Evolutionary conservation across 768 basidiomycete species (phyloP), one percentile per base, ranked within the genome.

Genomic region (Tricholoma furcatifolium): DNA sequence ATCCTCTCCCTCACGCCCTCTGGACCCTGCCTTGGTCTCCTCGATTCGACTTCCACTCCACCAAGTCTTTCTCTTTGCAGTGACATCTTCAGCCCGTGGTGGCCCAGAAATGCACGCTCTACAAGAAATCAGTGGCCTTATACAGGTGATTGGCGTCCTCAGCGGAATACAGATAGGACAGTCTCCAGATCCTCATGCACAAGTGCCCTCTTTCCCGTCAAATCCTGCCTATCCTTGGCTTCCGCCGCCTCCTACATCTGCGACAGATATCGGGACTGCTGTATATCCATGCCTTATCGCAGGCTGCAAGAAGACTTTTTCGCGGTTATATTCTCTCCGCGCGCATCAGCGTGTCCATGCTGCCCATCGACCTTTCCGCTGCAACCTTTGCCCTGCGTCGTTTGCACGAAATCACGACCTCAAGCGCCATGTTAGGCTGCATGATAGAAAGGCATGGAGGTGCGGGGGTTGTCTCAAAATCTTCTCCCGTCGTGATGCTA

Each of bases 401-500:
- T 91, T 91, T 67, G 82, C 84, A 3, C 80, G 89, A 43, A 88
- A 86, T 56, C 88, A 91, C 57, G 89, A 91, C 65, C 74, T 90
- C 43, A 90, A 88, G 68, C 80, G 89, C n/a, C 89, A 91, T 65
- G 63, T 79, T 44, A 82, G 81, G 60, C 70, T 87, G 35, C 89
- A 91, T 65, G 86, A 85, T 54, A 81, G 78, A 59, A 86, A 79
- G 56, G 86, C 84, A 21, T 91, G 81, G 81, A 80, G 84, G 59
- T 91, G 89, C 60, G 75, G 70, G 34, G 88, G 87, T 2, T 91
- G 89, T 62, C 78, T 76, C 42, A 89, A 88, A 67, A 70, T 85
- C 18, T 91, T 91, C 62, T 87, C 86, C 2, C 71, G 85, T n/a
- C 76, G 85, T 40, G 89, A 91, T 64, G 88, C 88, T 3, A 85